Evolutionary conservation across 805 yeast species (phyloP).

Genomic region (Lipomyces japonicus): DNA sequence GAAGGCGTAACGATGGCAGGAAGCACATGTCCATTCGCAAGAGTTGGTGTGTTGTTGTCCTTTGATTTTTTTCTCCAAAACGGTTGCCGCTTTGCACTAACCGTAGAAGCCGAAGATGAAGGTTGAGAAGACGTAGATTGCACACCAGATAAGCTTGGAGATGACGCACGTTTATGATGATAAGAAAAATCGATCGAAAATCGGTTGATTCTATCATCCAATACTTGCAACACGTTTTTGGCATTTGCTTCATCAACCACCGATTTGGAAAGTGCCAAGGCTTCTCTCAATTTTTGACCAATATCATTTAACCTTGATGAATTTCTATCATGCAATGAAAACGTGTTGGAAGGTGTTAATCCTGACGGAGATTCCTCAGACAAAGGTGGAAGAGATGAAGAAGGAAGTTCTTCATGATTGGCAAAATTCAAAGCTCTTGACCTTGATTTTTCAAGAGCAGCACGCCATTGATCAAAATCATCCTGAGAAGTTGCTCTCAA

Average conservation of each 20-base stretch:
- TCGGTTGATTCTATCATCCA: neutral
- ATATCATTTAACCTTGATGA: slow-evolving; percentile 10
- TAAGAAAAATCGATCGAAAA: slow-evolving; percentile 8
- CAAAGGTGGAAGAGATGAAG: slow-evolving; percentile 4
- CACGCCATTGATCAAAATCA: slow-evolving; percentile 79
- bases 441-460: slow-evolving; percentile 44
- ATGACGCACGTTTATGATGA: neutral
- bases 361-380: slow-evolving; percentile 1
- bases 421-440: slow-evolving; percentile 2
- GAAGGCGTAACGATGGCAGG: neutral
- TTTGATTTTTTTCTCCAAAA: slow-evolving; percentile 7
- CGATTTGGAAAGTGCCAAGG: slow-evolving; percentile 4
- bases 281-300: slow-evolving; percentile 9
- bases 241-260: too few relatives aligned
- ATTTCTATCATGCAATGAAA: slow-evolving; percentile 2
- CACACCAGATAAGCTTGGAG: neutral
- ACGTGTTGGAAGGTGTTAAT: too few relatives aligned
- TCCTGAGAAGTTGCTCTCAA: slow-evolving; percentile 61
- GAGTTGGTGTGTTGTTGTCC: neutral
- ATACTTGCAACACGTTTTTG: too few relatives aligned
- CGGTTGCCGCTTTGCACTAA: slow-evolving; percentile 1
- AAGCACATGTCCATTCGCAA: neutral
- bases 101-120: slow-evolving; percentile 1
- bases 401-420: neutral
- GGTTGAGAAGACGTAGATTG: neutral